Conservation (phyloP, 225 moss, liverwort and hornwort species). For the Antitrichia curtipendula region DNA sequence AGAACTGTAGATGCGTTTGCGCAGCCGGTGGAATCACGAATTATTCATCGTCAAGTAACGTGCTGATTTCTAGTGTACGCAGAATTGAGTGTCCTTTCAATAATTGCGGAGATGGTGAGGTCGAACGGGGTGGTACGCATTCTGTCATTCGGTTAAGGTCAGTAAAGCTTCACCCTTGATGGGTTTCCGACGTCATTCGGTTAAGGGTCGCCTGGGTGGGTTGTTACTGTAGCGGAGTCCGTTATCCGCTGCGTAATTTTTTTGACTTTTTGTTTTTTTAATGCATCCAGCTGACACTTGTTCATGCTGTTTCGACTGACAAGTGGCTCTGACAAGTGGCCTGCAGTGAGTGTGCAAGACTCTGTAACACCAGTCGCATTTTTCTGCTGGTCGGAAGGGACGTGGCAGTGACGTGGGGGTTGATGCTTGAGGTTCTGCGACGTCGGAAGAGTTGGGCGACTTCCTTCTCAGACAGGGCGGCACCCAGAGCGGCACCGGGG, state of each 20-base stretch:
- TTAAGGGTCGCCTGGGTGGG: not conserved
- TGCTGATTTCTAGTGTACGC: not conserved
- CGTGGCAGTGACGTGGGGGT: constrained; percentile 14
- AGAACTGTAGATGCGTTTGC: not conserved
- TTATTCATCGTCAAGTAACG: not conserved
- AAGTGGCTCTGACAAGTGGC: not conserved
- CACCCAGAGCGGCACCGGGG: not conserved
- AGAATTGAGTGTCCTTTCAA: not conserved
- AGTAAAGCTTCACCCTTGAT: too few relatives aligned
- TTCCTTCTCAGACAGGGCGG: not conserved
- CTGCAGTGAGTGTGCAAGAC: not conserved
- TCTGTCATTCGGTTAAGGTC: not conserved
- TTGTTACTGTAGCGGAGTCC: not conserved
- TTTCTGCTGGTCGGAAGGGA: constrained; percentile 2
- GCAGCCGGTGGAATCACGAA: not conserved
- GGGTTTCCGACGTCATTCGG: too few relatives aligned
- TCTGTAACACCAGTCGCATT: not conserved
- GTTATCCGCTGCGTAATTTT: not conserved
- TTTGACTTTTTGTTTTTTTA: not conserved
- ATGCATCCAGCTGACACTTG: not conserved
- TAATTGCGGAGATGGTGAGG: not conserved
- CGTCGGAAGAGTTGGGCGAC: not conserved
- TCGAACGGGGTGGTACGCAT: not conserved
- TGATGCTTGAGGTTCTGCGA: not conserved
- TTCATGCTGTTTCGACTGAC: not conserved